Percentiles rank a stretch among this genome's conserved stretches.
Evolutionary conservation across 331 rosid species (phyloP).

Genomic region (Acacia concinna): DNA sequence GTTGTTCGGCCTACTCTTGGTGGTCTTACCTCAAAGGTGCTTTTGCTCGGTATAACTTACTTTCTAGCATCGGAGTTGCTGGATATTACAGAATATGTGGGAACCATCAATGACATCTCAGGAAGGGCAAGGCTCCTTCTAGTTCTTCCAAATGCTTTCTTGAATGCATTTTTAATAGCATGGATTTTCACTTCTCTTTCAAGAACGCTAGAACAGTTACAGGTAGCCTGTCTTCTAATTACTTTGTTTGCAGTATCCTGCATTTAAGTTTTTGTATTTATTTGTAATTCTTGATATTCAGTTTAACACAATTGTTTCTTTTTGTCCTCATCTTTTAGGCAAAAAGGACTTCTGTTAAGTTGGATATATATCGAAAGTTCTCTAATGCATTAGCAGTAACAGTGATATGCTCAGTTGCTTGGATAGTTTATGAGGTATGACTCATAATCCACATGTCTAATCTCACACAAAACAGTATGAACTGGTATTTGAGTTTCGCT

Average conservation of each 20-base stretch:
- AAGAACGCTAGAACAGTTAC: conserved; percentile 85
- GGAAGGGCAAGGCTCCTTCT: conserved; percentile 91
- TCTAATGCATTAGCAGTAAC: conserved; percentile 86
- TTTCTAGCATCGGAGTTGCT: conserved; percentile 84
- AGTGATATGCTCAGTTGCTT: conserved; percentile 80
- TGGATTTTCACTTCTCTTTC: conserved; percentile 97
- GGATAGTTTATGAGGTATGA: conserved; percentile 93
- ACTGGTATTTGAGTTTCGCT: conserved; percentile 1
- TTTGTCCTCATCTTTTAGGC: conserved; percentile 48
- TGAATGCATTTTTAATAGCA: conserved; percentile 87
- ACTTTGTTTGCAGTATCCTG: conserved; percentile 17
- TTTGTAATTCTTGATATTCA: conserved; percentile 1
- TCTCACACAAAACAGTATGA: conserved; percentile 9
- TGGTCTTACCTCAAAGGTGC: conserved; percentile 94
- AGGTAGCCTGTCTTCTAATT: conserved; percentile 50
- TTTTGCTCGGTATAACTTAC: conserved; percentile 81
- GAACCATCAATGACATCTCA: conserved; percentile 85
- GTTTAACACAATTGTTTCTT: not conserved
- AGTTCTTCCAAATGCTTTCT: conserved; percentile 91
- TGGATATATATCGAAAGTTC: conserved; percentile 92
- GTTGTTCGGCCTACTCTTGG: conserved; percentile 98
- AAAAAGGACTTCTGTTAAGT: conserved; percentile 86
- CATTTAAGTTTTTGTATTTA: conserved; percentile 14
- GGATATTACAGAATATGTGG: conserved; percentile 87
- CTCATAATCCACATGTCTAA: conserved; percentile 19